These are phyloP conservation scores for Astrothelium subdiscretum DNA, from an alignment of 495 filamentous ascomycete species.

Conservation along the genomic window DNA sequence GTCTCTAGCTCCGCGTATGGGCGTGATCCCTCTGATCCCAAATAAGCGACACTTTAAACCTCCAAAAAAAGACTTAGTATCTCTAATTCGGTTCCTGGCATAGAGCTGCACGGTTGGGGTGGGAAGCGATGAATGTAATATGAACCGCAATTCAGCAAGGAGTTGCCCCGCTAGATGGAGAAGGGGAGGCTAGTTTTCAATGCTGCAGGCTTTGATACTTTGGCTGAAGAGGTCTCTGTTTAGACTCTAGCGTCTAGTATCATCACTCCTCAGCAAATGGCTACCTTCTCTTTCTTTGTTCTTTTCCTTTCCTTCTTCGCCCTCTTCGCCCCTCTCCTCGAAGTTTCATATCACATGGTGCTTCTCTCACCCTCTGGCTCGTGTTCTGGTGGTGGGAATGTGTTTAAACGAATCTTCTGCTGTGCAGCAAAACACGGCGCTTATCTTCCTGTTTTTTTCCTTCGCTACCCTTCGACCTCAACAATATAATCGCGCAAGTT, in stretches of 20 bases:
- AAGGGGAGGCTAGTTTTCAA: neutral
- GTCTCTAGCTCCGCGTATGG: slow-evolving; percentile 28
- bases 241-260: neutral
- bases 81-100: neutral
- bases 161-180: neutral
- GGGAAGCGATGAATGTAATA: slow-evolving; percentile 3
- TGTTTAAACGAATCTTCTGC: neutral
- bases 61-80: neutral
- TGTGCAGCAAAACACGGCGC: neutral
- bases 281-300: neutral
- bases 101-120: neutral
- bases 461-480: neutral
- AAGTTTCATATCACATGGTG: neutral
- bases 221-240: neutral
- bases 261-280: neutral
- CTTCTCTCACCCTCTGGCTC: neutral
- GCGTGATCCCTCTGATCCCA: slow-evolving; percentile 8
- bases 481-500: neutral
- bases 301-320: no score
- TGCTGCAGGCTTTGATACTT: neutral
- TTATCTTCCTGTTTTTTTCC: neutral
- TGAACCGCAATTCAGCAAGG: slow-evolving; percentile 1
- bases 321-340: neutral
- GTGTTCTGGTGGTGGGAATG: neutral
- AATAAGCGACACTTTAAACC: neutral